Percentiles rank a stretch among this genome's conserved stretches.
Evolutionary conservation across 345 rosid species (phyloP).

Genomic region (Pistacia atlantica): DNA sequence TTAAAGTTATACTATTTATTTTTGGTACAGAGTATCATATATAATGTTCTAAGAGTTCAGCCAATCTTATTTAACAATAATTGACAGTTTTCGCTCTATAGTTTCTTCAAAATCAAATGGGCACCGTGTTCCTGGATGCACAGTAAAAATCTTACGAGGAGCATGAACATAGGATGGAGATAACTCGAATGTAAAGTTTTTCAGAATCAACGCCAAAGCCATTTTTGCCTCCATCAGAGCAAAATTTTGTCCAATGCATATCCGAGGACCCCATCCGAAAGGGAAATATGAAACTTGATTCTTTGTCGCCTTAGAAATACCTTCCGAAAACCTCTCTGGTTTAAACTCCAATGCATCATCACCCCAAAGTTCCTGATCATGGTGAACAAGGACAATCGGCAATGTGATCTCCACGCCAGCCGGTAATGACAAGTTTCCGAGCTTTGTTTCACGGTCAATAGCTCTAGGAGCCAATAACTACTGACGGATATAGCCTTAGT

Average conservation of each 20-base stretch:
- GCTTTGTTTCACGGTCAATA: slow-evolving; percentile 24
- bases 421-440: slow-evolving; percentile 31
- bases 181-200: slow-evolving; percentile 23
- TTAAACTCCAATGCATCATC: slow-evolving; percentile 38
- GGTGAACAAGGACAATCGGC: slow-evolving; percentile 35
- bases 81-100: no score
- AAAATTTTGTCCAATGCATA: slow-evolving; percentile 36
- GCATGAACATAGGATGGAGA: slow-evolving; percentile 33
- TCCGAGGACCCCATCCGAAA: slow-evolving; percentile 35
- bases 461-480: slow-evolving; percentile 5
- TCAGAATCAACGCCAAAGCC: slow-evolving; percentile 24
- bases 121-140: slow-evolving; percentile 33
- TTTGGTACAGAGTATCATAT: no score
- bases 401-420: slow-evolving; percentile 20
- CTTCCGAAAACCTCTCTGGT: slow-evolving; percentile 37
- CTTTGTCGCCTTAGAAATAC: slow-evolving; percentile 35
- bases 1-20: no score
- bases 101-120: slow-evolving; percentile 13
- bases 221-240: slow-evolving; percentile 28
- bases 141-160: neutral
- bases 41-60: no score
- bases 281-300: slow-evolving; percentile 24
- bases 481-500: slow-evolving; percentile 43
- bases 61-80: no score
- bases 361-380: slow-evolving; percentile 35